A percentile compares a stretch with the other conserved stretches of the same genome.
phyloP scores from a whole-genome alignment of 495 filamentous ascomycete species.

The Hypoxylon crocopeplum region DNA sequence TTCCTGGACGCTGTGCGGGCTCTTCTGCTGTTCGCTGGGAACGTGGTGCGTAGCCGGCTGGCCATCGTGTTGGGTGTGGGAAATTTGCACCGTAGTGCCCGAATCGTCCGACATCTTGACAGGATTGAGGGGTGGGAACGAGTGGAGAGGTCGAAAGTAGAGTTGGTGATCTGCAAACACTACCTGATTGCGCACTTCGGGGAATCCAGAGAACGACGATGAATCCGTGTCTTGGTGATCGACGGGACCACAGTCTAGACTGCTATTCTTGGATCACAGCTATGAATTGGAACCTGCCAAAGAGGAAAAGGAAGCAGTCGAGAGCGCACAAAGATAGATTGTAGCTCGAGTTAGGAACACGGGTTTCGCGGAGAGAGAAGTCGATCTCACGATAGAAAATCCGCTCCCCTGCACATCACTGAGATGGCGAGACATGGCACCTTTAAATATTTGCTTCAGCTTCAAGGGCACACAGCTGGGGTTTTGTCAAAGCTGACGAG shows the following conservation, averaged over 20 bases:
- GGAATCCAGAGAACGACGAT: not conserved
- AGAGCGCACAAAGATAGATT: not conserved
- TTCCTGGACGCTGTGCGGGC: constrained; percentile 20
- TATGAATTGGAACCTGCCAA: constrained; percentile 22
- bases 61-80: constrained; percentile 13
- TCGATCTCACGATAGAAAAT: too few relatives aligned
- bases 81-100: constrained; percentile 7
- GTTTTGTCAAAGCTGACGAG: constrained; percentile 11
- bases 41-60: constrained; percentile 13
- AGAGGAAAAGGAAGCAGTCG: constrained; percentile 9
- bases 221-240: constrained; percentile 3
- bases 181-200: constrained; percentile 7
- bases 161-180: constrained; percentile 19
- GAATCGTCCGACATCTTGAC: constrained; percentile 42
- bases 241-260: not conserved
- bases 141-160: constrained; percentile 19
- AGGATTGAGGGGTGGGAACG: constrained; percentile 7
- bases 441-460: constrained; percentile 21
- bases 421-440: constrained; percentile 9
- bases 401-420: constrained; percentile 3
- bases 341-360: not conserved
- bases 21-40: constrained; percentile 23
- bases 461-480: constrained; percentile 1
- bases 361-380: too few relatives aligned
- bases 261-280: not conserved